Evolutionary conservation across 2,329 filamentous ascomycete species (phyloP).

Genomic region (Botrytis fragariae): DNA sequence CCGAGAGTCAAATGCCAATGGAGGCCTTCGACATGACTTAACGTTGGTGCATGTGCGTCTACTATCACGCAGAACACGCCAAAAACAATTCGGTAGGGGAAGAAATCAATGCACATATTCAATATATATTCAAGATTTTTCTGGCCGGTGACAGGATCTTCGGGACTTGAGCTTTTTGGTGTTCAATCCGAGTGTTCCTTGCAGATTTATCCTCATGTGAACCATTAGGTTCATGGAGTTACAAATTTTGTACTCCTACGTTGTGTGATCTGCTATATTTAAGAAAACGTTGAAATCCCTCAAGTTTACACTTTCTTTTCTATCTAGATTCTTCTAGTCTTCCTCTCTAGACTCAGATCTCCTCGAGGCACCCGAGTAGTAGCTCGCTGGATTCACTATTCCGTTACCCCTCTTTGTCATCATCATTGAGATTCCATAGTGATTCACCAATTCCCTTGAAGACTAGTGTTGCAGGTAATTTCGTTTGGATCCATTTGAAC

Average conservation of each 20-base stretch:
- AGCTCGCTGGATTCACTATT: background rate
- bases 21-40: background rate
- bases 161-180: conserved; percentile 15
- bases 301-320: background rate
- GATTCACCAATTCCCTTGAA: background rate
- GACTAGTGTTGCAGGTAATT: background rate
- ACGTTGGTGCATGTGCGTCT: conserved; percentile 12
- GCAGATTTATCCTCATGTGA: conserved; percentile 17
- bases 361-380: background rate
- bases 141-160: conserved; percentile 19
- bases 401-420: background rate
- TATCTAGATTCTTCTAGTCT: background rate
- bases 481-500: background rate
- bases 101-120: conserved; percentile 16
- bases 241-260: background rate
- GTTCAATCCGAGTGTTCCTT: conserved; percentile 15
- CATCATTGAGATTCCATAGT: background rate
- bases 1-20: conserved; percentile 16
- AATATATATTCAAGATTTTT: conserved; percentile 6
- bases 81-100: background rate
- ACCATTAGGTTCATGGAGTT: background rate
- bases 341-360: background rate
- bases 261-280: background rate
- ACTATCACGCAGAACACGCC: conserved; percentile 5
- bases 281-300: background rate